Evolutionary conservation across 2,329 filamentous ascomycete genomes (phyloP).

Genomic region (Acephala macrosclerotiorum): DNA sequence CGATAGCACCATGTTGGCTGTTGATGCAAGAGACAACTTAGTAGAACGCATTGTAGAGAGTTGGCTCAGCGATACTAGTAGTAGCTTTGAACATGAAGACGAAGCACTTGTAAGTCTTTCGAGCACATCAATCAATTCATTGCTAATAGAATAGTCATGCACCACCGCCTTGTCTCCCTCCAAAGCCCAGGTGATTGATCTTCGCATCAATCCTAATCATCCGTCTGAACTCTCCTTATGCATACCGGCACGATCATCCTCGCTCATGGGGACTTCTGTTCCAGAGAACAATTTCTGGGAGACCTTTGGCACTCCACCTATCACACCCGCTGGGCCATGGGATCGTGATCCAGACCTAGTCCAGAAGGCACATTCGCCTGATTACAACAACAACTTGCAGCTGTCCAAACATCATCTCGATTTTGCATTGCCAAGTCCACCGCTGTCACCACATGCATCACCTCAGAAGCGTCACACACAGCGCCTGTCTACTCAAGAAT

Average conservation of each 20-base stretch:
- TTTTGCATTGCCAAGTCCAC: slow-evolving; percentile 32
- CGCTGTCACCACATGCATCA: slow-evolving; percentile 22
- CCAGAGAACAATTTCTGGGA: neutral
- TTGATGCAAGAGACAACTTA: neutral
- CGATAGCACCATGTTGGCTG: neutral
- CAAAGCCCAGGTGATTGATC: slow-evolving; percentile 36
- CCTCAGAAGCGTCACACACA: neutral
- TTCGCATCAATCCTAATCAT: slow-evolving; percentile 26
- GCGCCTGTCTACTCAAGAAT: neutral
- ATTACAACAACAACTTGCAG: neutral
- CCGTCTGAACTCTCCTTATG: slow-evolving; percentile 21
- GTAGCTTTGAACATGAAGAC: slow-evolving; percentile 31
- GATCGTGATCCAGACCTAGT: neutral
- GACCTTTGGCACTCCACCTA: slow-evolving; percentile 6
- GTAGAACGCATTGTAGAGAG: slow-evolving; percentile 31
- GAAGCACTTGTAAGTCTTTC: slow-evolving; percentile 33
- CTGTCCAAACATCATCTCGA: slow-evolving; percentile 18
- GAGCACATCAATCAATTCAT: neutral
- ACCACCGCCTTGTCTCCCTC: slow-evolving; percentile 36
- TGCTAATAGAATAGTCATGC: slow-evolving; percentile 28
- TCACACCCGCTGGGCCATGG: neutral
- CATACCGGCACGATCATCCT: slow-evolving; percentile 35
- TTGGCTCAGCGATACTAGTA: slow-evolving; percentile 37
- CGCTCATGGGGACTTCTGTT: slow-evolving; percentile 15
- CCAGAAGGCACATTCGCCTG: neutral